Percentiles rank a stretch among this genome's conserved stretches.
Conservation (phyloP, 108 stramenopile genomes). For the Skeletonema grethae region DNA sequence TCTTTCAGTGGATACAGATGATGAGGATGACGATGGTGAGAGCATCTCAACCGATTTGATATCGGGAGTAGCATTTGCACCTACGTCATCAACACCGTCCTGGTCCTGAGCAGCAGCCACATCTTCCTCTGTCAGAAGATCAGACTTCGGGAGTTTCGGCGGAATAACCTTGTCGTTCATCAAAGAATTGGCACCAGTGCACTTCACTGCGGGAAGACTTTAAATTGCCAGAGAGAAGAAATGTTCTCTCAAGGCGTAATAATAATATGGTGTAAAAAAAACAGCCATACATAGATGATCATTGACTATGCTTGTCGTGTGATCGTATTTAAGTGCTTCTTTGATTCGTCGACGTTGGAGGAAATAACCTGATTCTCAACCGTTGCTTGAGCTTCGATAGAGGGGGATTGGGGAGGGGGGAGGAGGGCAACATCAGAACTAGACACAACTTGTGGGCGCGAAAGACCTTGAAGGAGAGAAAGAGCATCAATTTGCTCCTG, state of each 20-base stretch:
- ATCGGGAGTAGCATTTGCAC: constrained; percentile 1
- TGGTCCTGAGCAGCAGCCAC: background rate
- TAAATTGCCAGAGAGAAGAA: constrained; percentile 9
- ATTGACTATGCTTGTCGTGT: constrained; percentile 55
- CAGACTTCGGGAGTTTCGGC: background rate
- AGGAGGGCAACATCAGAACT: background rate
- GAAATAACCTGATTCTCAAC: background rate
- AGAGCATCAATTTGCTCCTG: constrained; percentile 15
- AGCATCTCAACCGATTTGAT: constrained; percentile 2
- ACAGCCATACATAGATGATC: constrained; percentile 15
- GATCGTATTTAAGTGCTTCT: constrained; percentile 52
- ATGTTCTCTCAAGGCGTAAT: background rate
- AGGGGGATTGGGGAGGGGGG: background rate
- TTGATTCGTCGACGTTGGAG: constrained; percentile 19
- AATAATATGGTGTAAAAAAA: background rate
- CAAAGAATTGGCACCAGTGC: constrained; percentile 41
- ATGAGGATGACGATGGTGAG: background rate
- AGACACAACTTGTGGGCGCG: background rate
- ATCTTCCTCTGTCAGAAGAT: background rate
- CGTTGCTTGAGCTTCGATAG: background rate
- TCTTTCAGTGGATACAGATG: background rate
- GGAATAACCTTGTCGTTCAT: constrained; percentile 1
- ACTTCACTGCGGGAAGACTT: constrained; percentile 56
- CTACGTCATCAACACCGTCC: background rate
- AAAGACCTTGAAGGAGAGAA: background rate